These are phyloP conservation scores for Candida albicans DNA, from an alignment of 1,139 yeast species.

Conservation along the genomic window DNA sequence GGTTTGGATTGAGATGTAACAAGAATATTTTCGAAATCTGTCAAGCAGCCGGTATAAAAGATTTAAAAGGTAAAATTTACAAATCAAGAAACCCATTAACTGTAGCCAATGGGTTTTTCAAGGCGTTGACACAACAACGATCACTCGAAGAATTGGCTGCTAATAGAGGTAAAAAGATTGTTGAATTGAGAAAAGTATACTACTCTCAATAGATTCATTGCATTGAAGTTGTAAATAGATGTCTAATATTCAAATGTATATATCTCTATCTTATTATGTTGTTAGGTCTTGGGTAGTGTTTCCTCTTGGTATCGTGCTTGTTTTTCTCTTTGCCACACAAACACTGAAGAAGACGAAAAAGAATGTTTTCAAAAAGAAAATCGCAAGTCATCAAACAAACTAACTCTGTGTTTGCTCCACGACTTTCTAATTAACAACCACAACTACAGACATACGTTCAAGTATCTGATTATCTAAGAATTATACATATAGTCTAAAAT, in stretches of 20 bases:
- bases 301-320: background rate
- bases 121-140: conserved; percentile 80
- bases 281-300: background rate
- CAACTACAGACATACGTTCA: too few species aligned
- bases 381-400: too few species aligned
- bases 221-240: conserved; percentile 1
- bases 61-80: conserved; percentile 86
- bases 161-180: conserved; percentile 92
- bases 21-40: conserved; percentile 90
- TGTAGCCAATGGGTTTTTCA: conserved; percentile 86
- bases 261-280: background rate
- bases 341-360: background rate
- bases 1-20: conserved; percentile 92
- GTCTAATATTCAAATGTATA: background rate
- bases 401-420: too few species aligned
- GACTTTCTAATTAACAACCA: too few species aligned
- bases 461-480: too few species aligned
- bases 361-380: too few species aligned
- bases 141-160: conserved; percentile 86
- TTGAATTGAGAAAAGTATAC: conserved; percentile 88
- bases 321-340: background rate
- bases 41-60: conserved; percentile 93
- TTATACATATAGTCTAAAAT: too few species aligned
- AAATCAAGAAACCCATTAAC: conserved; percentile 94
- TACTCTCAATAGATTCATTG: conserved; percentile 46